Evolutionary conservation across 495 filamentous ascomycete genomes (phyloP), one percentile per base, ranked within the genome.

Genomic region (Thermothielavioides terrestris): DNA sequence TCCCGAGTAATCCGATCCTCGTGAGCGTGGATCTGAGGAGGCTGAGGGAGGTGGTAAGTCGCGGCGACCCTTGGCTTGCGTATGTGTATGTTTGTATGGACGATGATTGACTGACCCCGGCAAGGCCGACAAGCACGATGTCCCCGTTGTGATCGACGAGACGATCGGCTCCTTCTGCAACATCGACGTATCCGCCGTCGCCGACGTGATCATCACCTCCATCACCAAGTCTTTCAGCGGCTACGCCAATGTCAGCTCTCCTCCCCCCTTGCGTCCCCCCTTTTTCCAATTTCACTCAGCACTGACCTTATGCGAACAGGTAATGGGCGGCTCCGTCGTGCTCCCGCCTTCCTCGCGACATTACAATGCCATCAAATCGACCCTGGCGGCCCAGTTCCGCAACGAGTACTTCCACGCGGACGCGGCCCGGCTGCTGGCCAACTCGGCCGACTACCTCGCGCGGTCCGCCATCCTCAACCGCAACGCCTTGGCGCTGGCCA

Each of bases 191-290:
- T 42, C 68, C 20, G 51, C 57, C 12, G 57, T 57, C 0, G 68
- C 65, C 0, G 76, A 80, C 54, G 57, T 73, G 1, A 42, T 80
- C 39, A 41, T 75, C 6, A 69, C 72, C 1, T 70, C 64, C 28
- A 59, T 77, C 7, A 77, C 74, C 18, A 79, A 79, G 59, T 61
- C 63, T 2, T 75, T 79, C 51, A 71, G 60, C 46, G 77, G 77
- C 2, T 71, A 67, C 42, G 71, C 73, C 7, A 69, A 80, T 48
- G 71, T 77, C 68, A 75, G 55, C 63, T 49, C 31, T 67, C 59
- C 14, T 58, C 53, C 51, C 55, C 55, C 11, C 59, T 58, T 7
- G 53, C 68, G 38, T 66, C 64, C 49, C 60, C 48, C 52, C 37
- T 67, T n/a, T 31, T 30, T 21, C 17, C 14, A 10, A 27, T 12